Percentiles rank a stretch among this genome's conserved stretches.
Evolutionary conservation across 176 grass and related monocot species (phyloP).

Genomic region (Zizania latifolia): DNA sequence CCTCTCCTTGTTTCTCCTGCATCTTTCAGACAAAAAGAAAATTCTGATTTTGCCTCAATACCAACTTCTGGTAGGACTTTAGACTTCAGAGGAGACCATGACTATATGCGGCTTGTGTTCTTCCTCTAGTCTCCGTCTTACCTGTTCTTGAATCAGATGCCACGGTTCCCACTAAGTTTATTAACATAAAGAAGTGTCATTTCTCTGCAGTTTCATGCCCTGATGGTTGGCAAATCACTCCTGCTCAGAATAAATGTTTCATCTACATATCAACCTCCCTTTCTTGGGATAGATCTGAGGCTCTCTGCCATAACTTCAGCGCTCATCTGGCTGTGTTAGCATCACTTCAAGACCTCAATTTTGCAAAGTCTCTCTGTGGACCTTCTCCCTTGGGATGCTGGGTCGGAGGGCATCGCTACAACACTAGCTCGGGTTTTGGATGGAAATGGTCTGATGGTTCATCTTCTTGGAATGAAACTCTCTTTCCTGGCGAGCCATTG

Average conservation of each 20-base stretch:
- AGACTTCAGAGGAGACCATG: too few relatives aligned
- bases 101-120: not conserved
- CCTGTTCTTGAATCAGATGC: not conserved
- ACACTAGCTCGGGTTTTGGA: not conserved
- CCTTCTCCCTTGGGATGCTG: conserved; percentile 55
- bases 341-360: conserved; percentile 63
- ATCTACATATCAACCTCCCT: conserved; percentile 41
- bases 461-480: conserved; percentile 48
- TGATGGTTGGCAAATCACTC: conserved; percentile 48
- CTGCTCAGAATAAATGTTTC: conserved; percentile 61
- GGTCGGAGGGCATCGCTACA: conserved; percentile 61
- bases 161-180: not conserved
- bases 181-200: not conserved
- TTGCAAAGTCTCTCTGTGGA: conserved; percentile 51
- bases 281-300: conserved; percentile 62
- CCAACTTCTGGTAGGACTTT: too few relatives aligned
- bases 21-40: too few relatives aligned
- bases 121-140: not conserved
- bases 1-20: too few relatives aligned
- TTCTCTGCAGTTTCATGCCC: conserved; percentile 55
- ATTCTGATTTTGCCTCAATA: too few relatives aligned
- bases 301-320: conserved; percentile 46
- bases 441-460: conserved; percentile 68
- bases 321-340: conserved; percentile 57
- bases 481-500: not conserved